Conservation (phyloP, 2,329 filamentous ascomycete genomes). For the Boeremia exigua region DNA sequence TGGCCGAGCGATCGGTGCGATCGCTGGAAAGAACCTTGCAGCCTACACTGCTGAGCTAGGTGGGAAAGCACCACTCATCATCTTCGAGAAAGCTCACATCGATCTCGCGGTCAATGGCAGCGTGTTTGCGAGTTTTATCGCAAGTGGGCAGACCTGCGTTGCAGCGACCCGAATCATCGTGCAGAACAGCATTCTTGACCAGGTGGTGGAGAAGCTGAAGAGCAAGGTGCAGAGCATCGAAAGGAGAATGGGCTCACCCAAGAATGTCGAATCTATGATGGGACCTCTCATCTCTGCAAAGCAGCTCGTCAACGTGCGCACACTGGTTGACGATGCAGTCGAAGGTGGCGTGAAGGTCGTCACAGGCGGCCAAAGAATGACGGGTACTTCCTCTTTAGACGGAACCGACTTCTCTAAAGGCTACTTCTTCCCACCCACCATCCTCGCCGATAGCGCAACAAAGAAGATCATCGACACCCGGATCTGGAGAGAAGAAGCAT, state of each 20-base stretch:
- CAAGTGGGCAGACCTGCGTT: slow-evolving; percentile 63
- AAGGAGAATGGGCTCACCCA: slow-evolving; percentile 63
- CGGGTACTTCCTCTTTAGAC: slow-evolving; percentile 57
- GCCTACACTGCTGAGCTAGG: slow-evolving; percentile 48
- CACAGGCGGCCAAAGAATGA: slow-evolving; percentile 59
- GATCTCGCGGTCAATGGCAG: slow-evolving; percentile 49
- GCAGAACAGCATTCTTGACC: slow-evolving; percentile 52
- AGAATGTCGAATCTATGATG: slow-evolving; percentile 65
- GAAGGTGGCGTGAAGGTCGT: slow-evolving; percentile 50
- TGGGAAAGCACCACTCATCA: slow-evolving; percentile 47
- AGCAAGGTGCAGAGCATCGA: slow-evolving; percentile 58
- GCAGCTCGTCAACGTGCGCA: slow-evolving; percentile 49
- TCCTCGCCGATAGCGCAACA: slow-evolving; percentile 42
- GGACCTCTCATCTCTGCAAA: slow-evolving; percentile 67
- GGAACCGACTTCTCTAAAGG: slow-evolving; percentile 59
- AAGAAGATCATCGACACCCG: slow-evolving; percentile 44
- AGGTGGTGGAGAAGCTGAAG: slow-evolving; percentile 49
- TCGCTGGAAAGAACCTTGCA: slow-evolving; percentile 44
- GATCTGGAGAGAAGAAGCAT: slow-evolving; percentile 57
- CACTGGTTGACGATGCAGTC: slow-evolving; percentile 46
- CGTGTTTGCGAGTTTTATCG: slow-evolving; percentile 55
- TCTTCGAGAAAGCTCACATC: slow-evolving; percentile 46
- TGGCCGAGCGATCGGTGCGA: slow-evolving; percentile 46
- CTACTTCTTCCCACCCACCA: slow-evolving; percentile 58
- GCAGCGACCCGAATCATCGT: slow-evolving; percentile 62